phyloP scores from a whole-genome alignment of 495 filamentous ascomycete genomes.

The Pyrenopolyporus hunteri region DNA sequence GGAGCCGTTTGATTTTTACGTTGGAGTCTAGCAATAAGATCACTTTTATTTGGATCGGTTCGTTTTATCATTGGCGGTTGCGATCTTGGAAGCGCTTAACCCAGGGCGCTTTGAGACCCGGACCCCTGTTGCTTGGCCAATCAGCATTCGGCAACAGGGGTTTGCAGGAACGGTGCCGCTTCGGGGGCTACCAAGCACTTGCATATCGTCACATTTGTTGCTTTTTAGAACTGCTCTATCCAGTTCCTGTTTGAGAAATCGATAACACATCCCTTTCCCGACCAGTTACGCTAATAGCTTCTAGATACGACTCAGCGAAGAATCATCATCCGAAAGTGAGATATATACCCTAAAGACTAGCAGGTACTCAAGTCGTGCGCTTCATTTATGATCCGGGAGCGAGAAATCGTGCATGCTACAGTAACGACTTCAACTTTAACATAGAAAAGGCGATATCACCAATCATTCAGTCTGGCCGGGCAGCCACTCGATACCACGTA shows the following conservation, averaged over 20 bases:
- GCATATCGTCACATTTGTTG: slow-evolving; percentile 39
- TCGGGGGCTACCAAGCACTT: slow-evolving; percentile 25
- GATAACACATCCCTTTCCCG: too few relatives aligned
- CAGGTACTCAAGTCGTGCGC: too few relatives aligned
- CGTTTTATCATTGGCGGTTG: slow-evolving; percentile 28
- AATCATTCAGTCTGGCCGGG: too few relatives aligned
- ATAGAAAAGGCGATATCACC: too few relatives aligned
- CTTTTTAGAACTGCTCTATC: neutral
- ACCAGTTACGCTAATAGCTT: too few relatives aligned
- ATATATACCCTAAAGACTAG: too few relatives aligned
- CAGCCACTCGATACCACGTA: too few relatives aligned
- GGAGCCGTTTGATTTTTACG: slow-evolving; percentile 17
- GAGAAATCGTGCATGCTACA: too few relatives aligned
- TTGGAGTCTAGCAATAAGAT: slow-evolving; percentile 32
- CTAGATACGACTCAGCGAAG: too few relatives aligned
- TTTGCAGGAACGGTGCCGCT: slow-evolving; percentile 11
- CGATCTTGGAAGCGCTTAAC: slow-evolving; percentile 39
- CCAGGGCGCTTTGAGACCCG: slow-evolving; percentile 29
- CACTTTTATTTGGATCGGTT: slow-evolving; percentile 31
- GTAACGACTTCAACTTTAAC: too few relatives aligned
- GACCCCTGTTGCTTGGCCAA: slow-evolving; percentile 33
- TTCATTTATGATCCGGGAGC: too few relatives aligned
- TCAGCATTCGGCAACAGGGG: slow-evolving; percentile 30
- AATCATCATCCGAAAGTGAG: too few relatives aligned
- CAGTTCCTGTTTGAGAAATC: neutral